Evolutionary conservation across 441 rosid species (phyloP).

Genomic region (Raphanus hybrid): DNA sequence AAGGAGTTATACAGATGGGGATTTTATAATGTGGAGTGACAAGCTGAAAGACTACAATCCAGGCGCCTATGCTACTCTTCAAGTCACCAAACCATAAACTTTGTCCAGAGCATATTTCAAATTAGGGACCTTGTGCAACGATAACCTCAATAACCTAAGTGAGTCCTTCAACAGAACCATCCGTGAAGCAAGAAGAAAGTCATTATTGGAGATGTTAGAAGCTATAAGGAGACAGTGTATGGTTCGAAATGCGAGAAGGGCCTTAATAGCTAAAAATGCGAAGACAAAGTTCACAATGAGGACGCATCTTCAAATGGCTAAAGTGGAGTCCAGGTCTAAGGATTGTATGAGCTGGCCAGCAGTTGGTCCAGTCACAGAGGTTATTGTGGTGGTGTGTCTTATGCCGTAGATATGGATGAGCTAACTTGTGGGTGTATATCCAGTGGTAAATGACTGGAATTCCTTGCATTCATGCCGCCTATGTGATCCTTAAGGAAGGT

Average conservation of each 20-base stretch:
- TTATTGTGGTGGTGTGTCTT: no score
- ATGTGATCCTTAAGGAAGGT: no score
- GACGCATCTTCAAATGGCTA: no score
- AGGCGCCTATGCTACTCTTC: not conserved
- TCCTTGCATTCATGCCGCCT: no score
- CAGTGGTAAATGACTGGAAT: no score
- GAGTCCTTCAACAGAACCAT: not conserved
- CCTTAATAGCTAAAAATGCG: not conserved
- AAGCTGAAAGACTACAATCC: not conserved
- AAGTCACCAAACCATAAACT: not conserved
- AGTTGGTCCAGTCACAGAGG: no score
- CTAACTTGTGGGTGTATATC: no score
- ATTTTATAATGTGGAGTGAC: not conserved
- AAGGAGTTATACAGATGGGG: not conserved
- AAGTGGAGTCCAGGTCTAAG: no score
- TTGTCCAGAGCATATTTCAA: not conserved
- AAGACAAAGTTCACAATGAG: not conserved
- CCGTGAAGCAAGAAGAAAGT: not conserved
- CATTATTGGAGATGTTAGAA: not conserved
- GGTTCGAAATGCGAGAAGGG: not conserved
- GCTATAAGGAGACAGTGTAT: not conserved
- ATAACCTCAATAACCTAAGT: not conserved
- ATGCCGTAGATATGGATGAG: no score
- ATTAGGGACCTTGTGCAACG: not conserved
- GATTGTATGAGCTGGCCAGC: no score